Conservation (phyloP, 2,329 filamentous ascomycete species). For the Aspergillus ibericus region DNA sequence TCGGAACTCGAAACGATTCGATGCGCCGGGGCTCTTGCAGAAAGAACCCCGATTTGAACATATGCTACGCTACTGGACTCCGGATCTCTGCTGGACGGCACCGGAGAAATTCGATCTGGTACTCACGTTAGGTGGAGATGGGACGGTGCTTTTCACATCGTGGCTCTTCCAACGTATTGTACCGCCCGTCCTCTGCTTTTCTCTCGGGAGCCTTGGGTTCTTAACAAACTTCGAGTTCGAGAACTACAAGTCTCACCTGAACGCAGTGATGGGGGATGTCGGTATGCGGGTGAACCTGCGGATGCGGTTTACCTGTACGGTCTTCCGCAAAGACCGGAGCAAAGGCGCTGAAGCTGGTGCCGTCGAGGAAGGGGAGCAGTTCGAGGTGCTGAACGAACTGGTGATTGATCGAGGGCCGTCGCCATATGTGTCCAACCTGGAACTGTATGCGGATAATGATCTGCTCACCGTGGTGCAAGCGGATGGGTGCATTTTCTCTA, state of each 20-base stretch:
- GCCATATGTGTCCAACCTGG: slow-evolving; percentile 94
- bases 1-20: slow-evolving; percentile 82
- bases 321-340: slow-evolving; percentile 69
- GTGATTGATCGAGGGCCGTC: slow-evolving; percentile 97
- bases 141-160: slow-evolving; percentile 93
- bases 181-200: slow-evolving; percentile 88
- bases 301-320: slow-evolving; percentile 98
- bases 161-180: slow-evolving; percentile 97
- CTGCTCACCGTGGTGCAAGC: slow-evolving; percentile 94
- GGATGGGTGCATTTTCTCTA: slow-evolving; percentile 96
- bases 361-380: slow-evolving; percentile 89
- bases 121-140: slow-evolving; percentile 87
- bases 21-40: slow-evolving; percentile 68
- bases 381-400: slow-evolving; percentile 96
- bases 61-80: slow-evolving; percentile 95
- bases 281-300: slow-evolving; percentile 97
- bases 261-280: slow-evolving; percentile 85
- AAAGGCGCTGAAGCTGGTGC: slow-evolving; percentile 52
- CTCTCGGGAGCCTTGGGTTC: slow-evolving; percentile 88
- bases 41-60: slow-evolving; percentile 73
- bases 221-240: slow-evolving; percentile 96
- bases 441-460: slow-evolving; percentile 93
- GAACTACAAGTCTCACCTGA: slow-evolving; percentile 81
- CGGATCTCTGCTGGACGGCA: slow-evolving; percentile 88
- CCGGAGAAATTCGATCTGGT: slow-evolving; percentile 97